Percentiles rank a stretch among this genome's conserved stretches.
Evolutionary conservation across 352 stramenopile genomes (phyloP).

Genomic region (Pythium catenulatum): DNA sequence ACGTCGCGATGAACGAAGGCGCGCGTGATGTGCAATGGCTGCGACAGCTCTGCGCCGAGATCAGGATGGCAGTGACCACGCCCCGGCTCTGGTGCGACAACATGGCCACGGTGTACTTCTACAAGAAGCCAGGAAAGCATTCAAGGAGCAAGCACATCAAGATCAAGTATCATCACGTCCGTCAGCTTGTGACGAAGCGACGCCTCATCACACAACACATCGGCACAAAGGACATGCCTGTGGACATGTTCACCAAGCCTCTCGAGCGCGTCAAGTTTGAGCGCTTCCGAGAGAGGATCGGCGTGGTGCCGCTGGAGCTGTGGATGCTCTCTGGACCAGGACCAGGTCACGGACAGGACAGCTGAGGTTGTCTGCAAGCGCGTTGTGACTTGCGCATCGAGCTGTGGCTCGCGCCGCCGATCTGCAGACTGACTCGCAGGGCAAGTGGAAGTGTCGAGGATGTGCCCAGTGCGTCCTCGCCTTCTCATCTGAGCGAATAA

Average conservation of each 20-base stretch:
- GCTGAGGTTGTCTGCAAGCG: too few species aligned
- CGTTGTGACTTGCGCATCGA: too few species aligned
- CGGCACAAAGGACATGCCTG: slow-evolving; percentile 49
- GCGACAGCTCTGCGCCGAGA: slow-evolving; percentile 20
- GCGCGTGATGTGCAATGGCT: slow-evolving; percentile 53
- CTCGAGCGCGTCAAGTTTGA: slow-evolving; percentile 48
- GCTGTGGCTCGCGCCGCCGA: too few species aligned
- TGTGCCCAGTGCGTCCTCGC: too few species aligned
- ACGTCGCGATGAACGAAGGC: slow-evolving; percentile 54
- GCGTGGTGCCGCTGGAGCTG: too few species aligned
- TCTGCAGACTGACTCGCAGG: too few species aligned
- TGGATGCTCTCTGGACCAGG: too few species aligned
- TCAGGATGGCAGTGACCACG: slow-evolving; percentile 15
- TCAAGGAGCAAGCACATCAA: slow-evolving; percentile 56
- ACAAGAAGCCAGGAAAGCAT: slow-evolving; percentile 55
- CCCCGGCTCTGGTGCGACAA: slow-evolving; percentile 48
- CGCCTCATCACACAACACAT: not conserved
- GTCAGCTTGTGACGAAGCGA: slow-evolving; percentile 11
- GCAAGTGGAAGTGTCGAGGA: too few species aligned
- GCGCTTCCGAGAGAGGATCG: slow-evolving; percentile 30
- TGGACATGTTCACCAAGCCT: slow-evolving; percentile 58
- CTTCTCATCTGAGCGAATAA: too few species aligned
- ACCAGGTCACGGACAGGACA: too few species aligned
- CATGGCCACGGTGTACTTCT: slow-evolving; percentile 38
- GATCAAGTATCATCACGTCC: slow-evolving; percentile 55